phyloP scores from a whole-genome alignment of 2,329 filamentous ascomycete genomes.

The Ascochyta clinopodiicola region DNA sequence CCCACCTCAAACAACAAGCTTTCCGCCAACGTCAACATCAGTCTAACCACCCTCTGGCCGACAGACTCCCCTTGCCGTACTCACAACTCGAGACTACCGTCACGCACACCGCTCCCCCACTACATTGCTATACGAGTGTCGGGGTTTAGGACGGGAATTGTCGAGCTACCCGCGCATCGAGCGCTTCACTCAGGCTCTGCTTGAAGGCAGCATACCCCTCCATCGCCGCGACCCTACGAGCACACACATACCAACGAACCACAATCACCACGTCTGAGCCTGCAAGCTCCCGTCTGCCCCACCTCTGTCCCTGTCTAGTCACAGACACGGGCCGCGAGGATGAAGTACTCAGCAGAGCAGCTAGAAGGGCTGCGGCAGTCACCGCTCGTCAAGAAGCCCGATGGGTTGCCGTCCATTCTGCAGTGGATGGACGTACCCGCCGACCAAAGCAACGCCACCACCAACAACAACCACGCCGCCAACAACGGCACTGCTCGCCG shows the following conservation, averaged over 20 bases:
- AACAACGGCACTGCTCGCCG: slow-evolving; percentile 35
- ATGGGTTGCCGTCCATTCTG: slow-evolving; percentile 79
- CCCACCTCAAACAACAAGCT: slow-evolving; percentile 13
- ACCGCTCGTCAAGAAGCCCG: slow-evolving; percentile 81
- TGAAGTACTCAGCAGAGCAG: slow-evolving; percentile 74
- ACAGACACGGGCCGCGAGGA: slow-evolving; percentile 24
- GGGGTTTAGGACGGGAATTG: slow-evolving; percentile 16
- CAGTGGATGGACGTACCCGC: slow-evolving; percentile 88
- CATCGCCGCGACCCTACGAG: slow-evolving; percentile 14
- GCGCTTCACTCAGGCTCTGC: slow-evolving; percentile 23
- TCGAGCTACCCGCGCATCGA: slow-evolving; percentile 24
- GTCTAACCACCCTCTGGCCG: not conserved
- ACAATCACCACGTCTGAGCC: slow-evolving; percentile 3
- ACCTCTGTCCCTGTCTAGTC: slow-evolving; percentile 18
- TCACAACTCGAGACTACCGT: not conserved
- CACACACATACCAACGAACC: slow-evolving; percentile 2
- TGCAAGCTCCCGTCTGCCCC: slow-evolving; percentile 21
- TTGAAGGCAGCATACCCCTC: slow-evolving; percentile 22
- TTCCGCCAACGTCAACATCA: slow-evolving; percentile 3
- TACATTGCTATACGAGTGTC: slow-evolving; percentile 18
- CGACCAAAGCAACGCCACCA: slow-evolving; percentile 38
- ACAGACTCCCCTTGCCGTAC: not conserved
- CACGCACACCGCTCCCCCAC: slow-evolving; percentile 18
- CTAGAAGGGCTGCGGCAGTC: slow-evolving; percentile 79
- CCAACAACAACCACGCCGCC: slow-evolving; percentile 28